These are phyloP conservation scores for Sugiyamaella lignohabitans DNA, from an alignment of 805 yeast genomes.

Conservation along the genomic window DNA sequence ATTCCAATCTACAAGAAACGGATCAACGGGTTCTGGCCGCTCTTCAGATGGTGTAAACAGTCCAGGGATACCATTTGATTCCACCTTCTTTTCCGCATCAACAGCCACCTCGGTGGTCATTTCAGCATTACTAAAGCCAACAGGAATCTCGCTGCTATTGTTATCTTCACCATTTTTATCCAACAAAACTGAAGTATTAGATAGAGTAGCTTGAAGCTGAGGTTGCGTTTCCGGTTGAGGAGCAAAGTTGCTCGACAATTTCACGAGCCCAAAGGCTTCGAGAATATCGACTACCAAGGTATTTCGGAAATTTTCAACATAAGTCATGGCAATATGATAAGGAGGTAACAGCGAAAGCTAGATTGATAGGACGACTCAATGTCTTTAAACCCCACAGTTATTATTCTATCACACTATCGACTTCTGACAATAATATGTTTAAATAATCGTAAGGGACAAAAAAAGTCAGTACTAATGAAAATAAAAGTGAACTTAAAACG, in stretches of 20 bases:
- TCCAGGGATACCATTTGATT: too few relatives aligned
- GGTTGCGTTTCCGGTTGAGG: conserved; percentile 4
- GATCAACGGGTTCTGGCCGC: too few relatives aligned
- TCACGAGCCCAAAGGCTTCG: conserved; percentile 3
- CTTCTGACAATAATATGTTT: too few relatives aligned
- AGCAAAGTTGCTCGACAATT: background rate
- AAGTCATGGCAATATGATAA: conserved; percentile 7
- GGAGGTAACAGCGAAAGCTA: too few relatives aligned
- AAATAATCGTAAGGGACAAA: too few relatives aligned
- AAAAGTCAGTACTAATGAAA: too few relatives aligned
- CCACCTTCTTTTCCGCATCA: background rate
- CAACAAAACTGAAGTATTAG: background rate
- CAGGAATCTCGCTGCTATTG: background rate
- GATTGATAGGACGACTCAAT: too few relatives aligned
- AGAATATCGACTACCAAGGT: conserved; percentile 6
- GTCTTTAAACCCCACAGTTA: too few relatives aligned
- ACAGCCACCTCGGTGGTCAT: background rate
- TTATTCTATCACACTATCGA: too few relatives aligned
- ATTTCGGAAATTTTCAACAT: conserved; percentile 4
- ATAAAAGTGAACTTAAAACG: too few relatives aligned
- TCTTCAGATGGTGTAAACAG: background rate
- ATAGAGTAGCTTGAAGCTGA: background rate
- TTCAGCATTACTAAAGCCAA: background rate
- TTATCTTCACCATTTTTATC: background rate
- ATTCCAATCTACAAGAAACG: conserved; percentile 10